Base-by-base conservation (phyloP, 192 early-diverging fungal genomes). In the Funneliformis geosporum region DNA sequence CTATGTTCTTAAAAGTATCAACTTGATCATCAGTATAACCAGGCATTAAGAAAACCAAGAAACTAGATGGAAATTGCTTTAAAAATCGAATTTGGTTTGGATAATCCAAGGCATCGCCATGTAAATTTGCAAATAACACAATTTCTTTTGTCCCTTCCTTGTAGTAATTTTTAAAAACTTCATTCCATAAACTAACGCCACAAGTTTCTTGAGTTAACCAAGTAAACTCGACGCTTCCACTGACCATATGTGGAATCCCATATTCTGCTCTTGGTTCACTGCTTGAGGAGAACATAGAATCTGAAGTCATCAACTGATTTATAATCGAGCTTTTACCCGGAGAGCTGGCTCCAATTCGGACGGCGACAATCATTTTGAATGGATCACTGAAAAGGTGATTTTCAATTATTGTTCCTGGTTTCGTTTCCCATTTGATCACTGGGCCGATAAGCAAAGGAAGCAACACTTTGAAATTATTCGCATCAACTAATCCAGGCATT, bases 101-200 rank as follows among this genome's bases (percentile, higher is more conserved):
- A 79, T 79, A 69, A 60, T 79, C 67, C 39, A 79, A 66, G 5
- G 77, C 77, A 66, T 79, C 77, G n/a, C 77, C 77, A 46, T 79
- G 77, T 70, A 79, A 79, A 79, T 79, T 79, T 33, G 77, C 77
- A 50, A 79, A 44, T 25, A 79, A 70, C 5, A 42, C 67, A 27
- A 79, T 71, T 14, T 66, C 12, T 1, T 69, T 79, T 72, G 43
- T 8, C 25, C 67, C 77, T 44, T 70, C 33, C 72, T 70, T 40
- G 28, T 79, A 79, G 6, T 79, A 79, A 16, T 14, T 42, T 70
- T 79, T 11, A 38, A 79, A 44, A 12, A 79, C 77, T 27, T 28
- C 27, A 39, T 79, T 79, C 77, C 77, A 79, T 39, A 79, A n/a
- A 79, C 69, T 27, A 2, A 25, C 8, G 2, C 40, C 44, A 33